These are phyloP conservation scores for Saccharomycopsis hybrid DNA, from an alignment of 1,139 yeast genomes.

Conservation along the genomic window DNA sequence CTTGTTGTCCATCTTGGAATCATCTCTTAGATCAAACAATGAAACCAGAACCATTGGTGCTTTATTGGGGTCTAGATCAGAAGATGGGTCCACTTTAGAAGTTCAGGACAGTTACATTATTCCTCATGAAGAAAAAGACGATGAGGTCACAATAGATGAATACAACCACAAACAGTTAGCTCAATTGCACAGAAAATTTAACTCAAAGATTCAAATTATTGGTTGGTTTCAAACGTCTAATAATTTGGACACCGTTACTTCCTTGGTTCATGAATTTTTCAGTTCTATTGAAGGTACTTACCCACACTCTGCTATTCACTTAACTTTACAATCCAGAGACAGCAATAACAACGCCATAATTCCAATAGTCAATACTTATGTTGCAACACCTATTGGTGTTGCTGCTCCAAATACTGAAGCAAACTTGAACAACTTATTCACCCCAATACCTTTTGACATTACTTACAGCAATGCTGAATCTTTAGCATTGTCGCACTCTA, in stretches of 20 bases:
- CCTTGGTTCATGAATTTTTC: conserved; percentile 82
- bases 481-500: conserved; percentile 43
- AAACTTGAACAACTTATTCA: conserved; percentile 54
- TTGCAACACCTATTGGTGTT: conserved; percentile 71
- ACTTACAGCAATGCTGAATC: conserved; percentile 56
- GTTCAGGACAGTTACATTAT: conserved; percentile 76
- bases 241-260: conserved; percentile 65
- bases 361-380: conserved; percentile 55
- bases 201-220: conserved; percentile 71
- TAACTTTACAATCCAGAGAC: conserved; percentile 50
- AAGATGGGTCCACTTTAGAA: conserved; percentile 73
- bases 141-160: conserved; percentile 67
- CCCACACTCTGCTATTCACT: conserved; percentile 75
- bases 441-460: conserved; percentile 69
- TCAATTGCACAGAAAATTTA: conserved; percentile 70
- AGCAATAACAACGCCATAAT: conserved; percentile 39
- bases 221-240: conserved; percentile 84
- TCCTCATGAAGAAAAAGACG: conserved; percentile 76
- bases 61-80: conserved; percentile 73
- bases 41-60: conserved; percentile 74
- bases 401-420: conserved; percentile 38
- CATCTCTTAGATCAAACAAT: conserved; percentile 42
- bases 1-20: conserved; percentile 62
- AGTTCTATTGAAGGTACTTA: conserved; percentile 60
- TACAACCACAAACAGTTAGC: conserved; percentile 66